Percentiles rank a stretch among this genome's conserved stretches.
Evolutionary conservation across 331 rosid species (phyloP).

Genomic region (Dryas integrifolia): DNA sequence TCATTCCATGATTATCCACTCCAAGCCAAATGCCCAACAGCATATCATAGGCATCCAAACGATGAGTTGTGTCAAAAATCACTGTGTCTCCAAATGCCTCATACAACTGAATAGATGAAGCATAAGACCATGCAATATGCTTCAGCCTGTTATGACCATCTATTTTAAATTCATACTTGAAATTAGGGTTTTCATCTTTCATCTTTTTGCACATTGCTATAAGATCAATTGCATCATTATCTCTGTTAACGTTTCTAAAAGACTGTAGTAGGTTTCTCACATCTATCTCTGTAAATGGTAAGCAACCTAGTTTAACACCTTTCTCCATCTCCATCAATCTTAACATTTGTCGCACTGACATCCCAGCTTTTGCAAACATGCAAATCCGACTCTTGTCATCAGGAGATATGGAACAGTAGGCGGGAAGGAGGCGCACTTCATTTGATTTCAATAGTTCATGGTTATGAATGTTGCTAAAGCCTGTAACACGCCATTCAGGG

Average conservation of each 20-base stretch:
- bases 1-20: conserved; percentile 79
- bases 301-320: conserved; percentile 80
- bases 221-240: conserved; percentile 81
- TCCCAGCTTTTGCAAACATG: conserved; percentile 87
- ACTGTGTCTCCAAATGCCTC: conserved; percentile 74
- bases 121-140: conserved; percentile 80
- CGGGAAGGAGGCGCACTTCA: conserved; percentile 61
- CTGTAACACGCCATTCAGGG: conserved; percentile 91
- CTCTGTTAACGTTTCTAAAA: conserved; percentile 70
- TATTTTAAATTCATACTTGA: conserved; percentile 76
- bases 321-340: conserved; percentile 86
- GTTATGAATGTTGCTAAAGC: conserved; percentile 74
- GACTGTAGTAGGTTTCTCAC: conserved; percentile 80
- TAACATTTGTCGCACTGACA: conserved; percentile 89
- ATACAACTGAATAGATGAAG: conserved; percentile 53
- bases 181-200: conserved; percentile 71
- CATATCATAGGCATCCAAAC: conserved; percentile 78
- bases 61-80: conserved; percentile 71
- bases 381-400: conserved; percentile 89
- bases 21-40: conserved; percentile 86
- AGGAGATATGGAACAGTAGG: conserved; percentile 64
- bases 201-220: conserved; percentile 74
- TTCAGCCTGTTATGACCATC: conserved; percentile 73
- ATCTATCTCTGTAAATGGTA: conserved; percentile 74
- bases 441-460: conserved; percentile 67